Percentiles rank a stretch among this genome's conserved stretches.
Evolutionary conservation across 1,284 basidiomycete genomes (phyloP).

Genomic region (Ganoderma resinaceum): DNA sequence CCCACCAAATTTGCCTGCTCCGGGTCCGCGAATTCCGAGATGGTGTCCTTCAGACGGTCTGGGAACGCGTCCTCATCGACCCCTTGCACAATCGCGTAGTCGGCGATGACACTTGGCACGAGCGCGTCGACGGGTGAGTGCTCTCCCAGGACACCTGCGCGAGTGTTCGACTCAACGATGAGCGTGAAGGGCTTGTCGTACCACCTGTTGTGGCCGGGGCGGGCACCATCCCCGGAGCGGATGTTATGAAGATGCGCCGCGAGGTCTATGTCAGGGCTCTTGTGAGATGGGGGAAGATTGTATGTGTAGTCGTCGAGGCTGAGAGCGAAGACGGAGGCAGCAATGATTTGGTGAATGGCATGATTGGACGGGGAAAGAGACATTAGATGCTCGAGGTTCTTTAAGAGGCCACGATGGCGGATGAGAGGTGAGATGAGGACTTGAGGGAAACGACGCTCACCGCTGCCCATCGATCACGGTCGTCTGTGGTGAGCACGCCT

Average conservation of each 20-base stretch:
- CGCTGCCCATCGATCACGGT: slow-evolving; percentile 85
- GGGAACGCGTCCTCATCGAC: slow-evolving; percentile 55
- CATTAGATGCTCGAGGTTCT: slow-evolving; percentile 80
- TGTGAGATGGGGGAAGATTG: slow-evolving; percentile 39
- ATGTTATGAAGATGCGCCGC: slow-evolving; percentile 84
- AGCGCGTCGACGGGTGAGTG: slow-evolving; percentile 94
- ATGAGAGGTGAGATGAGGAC: background rate
- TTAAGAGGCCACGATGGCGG: background rate
- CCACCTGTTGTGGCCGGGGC: slow-evolving; percentile 78
- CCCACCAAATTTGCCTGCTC: slow-evolving; percentile 33
- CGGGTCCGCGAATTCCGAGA: background rate
- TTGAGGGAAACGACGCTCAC: slow-evolving; percentile 50
- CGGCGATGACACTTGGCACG: slow-evolving; percentile 89
- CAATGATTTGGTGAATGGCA: slow-evolving; percentile 64
- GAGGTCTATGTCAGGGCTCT: slow-evolving; percentile 48
- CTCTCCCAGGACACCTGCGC: slow-evolving; percentile 91
- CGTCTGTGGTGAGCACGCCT: slow-evolving; percentile 81
- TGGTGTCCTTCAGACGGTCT: background rate
- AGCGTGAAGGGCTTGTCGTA: slow-evolving; percentile 91
- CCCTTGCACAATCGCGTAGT: slow-evolving; percentile 79
- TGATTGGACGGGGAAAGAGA: slow-evolving; percentile 73
- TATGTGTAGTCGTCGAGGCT: slow-evolving; percentile 69
- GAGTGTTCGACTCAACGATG: slow-evolving; percentile 86
- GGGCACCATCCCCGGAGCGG: slow-evolving; percentile 73
- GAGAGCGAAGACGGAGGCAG: slow-evolving; percentile 81